phyloP scores from a whole-genome alignment of 140 eudicot species.

The Erigeron philadelphicus region DNA sequence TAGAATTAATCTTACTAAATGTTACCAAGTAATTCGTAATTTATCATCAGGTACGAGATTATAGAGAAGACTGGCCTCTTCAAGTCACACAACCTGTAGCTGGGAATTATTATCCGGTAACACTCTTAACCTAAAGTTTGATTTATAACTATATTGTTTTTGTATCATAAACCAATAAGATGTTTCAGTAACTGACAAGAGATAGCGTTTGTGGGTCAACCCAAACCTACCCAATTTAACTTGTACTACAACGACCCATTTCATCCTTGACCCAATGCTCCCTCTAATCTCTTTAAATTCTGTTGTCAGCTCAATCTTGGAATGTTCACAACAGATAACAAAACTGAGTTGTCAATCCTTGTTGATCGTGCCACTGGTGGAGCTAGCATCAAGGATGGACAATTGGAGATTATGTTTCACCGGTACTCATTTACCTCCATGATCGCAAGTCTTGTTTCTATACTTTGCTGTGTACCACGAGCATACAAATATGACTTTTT shows the following conservation, averaged over 20 bases:
- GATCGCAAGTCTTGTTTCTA: background rate
- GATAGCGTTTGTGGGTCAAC: background rate
- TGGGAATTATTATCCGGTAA: constrained; percentile 92
- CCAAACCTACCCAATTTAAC: background rate
- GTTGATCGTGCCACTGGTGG: constrained; percentile 96
- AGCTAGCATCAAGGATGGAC: constrained; percentile 81
- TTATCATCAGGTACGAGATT: constrained; percentile 65
- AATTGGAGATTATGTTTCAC: constrained; percentile 86
- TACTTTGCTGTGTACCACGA: background rate
- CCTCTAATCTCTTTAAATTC: background rate
- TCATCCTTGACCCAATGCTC: background rate
- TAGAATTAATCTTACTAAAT: background rate
- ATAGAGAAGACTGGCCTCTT: constrained; percentile 82
- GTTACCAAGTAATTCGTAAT: constrained; percentile 1
- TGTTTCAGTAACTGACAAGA: background rate
- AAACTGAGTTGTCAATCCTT: constrained; percentile 67
- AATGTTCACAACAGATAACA: constrained; percentile 53
- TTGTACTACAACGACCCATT: background rate
- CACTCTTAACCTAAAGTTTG: constrained; percentile 9
- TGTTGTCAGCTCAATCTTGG: constrained; percentile 76
- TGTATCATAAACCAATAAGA: background rate
- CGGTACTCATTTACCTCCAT: constrained; percentile 37
- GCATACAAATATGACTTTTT: constrained; percentile 10
- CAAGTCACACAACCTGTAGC: constrained; percentile 84
- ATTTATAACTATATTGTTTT: background rate